Percentiles rank a stretch among this genome's conserved stretches.
Conservation (phyloP, 2,329 filamentous ascomycete genomes). For the Trichoderma citrinoviride region DNA sequence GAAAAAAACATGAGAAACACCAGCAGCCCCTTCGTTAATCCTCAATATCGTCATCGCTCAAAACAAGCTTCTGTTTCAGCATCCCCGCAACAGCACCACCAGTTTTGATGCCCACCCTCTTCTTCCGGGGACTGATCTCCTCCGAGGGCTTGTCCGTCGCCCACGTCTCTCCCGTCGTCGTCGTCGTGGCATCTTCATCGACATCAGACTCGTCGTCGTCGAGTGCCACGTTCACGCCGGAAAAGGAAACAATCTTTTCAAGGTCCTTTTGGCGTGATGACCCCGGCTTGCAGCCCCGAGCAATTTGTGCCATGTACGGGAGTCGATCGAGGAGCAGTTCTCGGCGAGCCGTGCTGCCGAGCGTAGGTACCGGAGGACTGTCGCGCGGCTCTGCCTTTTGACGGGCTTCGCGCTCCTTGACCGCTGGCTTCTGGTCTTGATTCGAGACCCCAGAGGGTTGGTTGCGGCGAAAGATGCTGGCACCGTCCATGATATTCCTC, state of each 20-base stretch:
- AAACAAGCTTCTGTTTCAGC: constrained; percentile 63
- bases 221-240: constrained; percentile 50
- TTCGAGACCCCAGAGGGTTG: constrained; percentile 34
- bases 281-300: constrained; percentile 41
- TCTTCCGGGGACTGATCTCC: constrained; percentile 51
- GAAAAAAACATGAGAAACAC: background rate
- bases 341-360: constrained; percentile 63
- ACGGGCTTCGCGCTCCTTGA: constrained; percentile 4
- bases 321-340: constrained; percentile 82
- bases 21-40: constrained; percentile 45
- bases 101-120: constrained; percentile 39
- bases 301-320: constrained; percentile 76
- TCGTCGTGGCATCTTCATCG: constrained; percentile 43
- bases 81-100: constrained; percentile 40
- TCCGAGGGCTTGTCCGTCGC: constrained; percentile 61
- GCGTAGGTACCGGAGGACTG: constrained; percentile 49
- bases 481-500: constrained; percentile 44
- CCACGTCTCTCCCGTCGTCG: constrained; percentile 49
- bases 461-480: constrained; percentile 49
- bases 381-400: constrained; percentile 25
- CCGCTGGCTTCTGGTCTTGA: constrained; percentile 36
- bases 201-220: constrained; percentile 49
- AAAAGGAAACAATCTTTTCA: constrained; percentile 66
- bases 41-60: constrained; percentile 84
- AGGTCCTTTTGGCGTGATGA: constrained; percentile 54